Percentiles rank a stretch among this genome's conserved stretches.
Conservation (phyloP, 352 stramenopile species). For the Aphanomyces invadans region DNA sequence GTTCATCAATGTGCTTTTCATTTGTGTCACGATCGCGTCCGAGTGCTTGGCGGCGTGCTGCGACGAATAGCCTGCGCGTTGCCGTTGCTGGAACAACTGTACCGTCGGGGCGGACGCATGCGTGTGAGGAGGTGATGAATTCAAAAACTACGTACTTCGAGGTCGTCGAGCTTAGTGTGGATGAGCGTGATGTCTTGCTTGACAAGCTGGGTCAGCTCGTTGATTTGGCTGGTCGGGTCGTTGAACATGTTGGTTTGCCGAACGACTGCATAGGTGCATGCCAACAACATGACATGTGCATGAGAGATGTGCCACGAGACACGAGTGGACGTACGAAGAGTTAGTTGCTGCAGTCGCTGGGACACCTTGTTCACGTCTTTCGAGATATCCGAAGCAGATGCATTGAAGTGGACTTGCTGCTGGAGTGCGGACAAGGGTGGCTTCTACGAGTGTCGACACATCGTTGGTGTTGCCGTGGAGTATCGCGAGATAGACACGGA, state of each 20-base stretch:
- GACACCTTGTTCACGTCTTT: slow-evolving; percentile 76
- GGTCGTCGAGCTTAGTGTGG: slow-evolving; percentile 76
- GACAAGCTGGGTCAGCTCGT: slow-evolving; percentile 66
- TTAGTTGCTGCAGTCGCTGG: slow-evolving; percentile 72
- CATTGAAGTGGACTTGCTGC: slow-evolving; percentile 76
- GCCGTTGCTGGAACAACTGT: slow-evolving; percentile 67
- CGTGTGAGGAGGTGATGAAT: background rate
- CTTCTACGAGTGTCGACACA: slow-evolving; percentile 42
- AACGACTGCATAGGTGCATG: slow-evolving; percentile 40
- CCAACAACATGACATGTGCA: background rate
- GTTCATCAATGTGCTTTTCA: slow-evolving; percentile 77
- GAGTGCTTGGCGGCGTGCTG: slow-evolving; percentile 69
- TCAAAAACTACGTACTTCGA: slow-evolving; percentile 36
- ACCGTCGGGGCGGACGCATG: too few species aligned
- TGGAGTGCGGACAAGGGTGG: slow-evolving; percentile 38
- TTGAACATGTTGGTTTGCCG: slow-evolving; percentile 88
- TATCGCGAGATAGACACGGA: too few species aligned
- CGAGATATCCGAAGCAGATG: slow-evolving; percentile 67
- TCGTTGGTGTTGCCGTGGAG: too few species aligned
- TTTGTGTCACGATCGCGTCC: slow-evolving; percentile 72
- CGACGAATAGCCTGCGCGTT: slow-evolving; percentile 46
- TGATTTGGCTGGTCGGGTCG: slow-evolving; percentile 75
- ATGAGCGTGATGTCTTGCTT: slow-evolving; percentile 86
- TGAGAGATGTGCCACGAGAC: background rate
- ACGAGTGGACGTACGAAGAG: slow-evolving; percentile 43